phyloP scores from a whole-genome alignment of 73 alveolate species.

The Stentor coeruleus region DNA sequence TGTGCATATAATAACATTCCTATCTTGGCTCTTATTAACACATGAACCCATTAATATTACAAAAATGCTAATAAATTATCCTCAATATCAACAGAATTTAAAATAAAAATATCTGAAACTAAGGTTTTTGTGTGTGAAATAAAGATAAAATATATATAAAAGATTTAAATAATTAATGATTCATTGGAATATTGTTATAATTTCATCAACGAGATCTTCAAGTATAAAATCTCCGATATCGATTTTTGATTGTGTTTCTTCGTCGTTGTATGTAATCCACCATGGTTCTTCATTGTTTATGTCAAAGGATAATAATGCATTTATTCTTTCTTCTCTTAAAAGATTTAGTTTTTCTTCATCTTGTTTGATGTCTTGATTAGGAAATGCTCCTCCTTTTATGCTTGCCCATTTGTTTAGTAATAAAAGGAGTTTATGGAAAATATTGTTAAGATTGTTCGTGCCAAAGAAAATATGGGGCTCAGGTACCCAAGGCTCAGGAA shows the following conservation, averaged over 20 bases:
- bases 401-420: constrained; percentile 49
- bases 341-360: constrained; percentile 43
- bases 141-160: too few relatives aligned
- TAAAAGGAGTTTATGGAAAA: constrained; percentile 34
- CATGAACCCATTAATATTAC: too few relatives aligned
- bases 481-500: constrained; percentile 48
- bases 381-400: constrained; percentile 44
- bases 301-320: constrained; percentile 40
- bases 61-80: too few relatives aligned
- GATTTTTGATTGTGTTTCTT: background rate
- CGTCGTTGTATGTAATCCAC: background rate
- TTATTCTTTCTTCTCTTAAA: constrained; percentile 42
- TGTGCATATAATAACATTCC: too few relatives aligned
- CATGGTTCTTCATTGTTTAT: constrained; percentile 10
- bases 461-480: constrained; percentile 34
- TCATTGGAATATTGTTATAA: too few relatives aligned
- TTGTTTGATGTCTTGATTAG: constrained; percentile 31
- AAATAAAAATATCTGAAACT: too few relatives aligned
- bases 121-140: too few relatives aligned
- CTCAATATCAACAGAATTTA: too few relatives aligned
- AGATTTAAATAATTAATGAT: too few relatives aligned
- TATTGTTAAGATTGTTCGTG: constrained; percentile 31
- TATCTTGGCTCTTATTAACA: too few relatives aligned
- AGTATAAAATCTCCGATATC: background rate
- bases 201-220: background rate